Percentiles rank a stretch among this genome's conserved stretches.
These are phyloP conservation scores for Quercus bicolor DNA, from an alignment of 306 rosid genomes.

Conservation along the genomic window DNA sequence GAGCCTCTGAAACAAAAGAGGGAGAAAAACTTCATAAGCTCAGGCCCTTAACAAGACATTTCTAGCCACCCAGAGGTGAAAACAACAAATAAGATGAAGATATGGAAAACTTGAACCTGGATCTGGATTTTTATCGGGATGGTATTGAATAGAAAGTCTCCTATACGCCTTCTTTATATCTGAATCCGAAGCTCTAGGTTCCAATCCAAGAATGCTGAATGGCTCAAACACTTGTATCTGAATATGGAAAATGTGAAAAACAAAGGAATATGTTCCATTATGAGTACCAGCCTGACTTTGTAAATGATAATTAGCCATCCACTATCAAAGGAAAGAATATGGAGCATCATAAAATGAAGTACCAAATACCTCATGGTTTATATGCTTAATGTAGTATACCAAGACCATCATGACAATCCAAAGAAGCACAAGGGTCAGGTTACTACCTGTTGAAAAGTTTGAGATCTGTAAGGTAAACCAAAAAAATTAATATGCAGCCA, in stretches of 20 bases:
- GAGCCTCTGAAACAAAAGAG: slow-evolving; percentile 51
- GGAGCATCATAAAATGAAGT: too few species aligned
- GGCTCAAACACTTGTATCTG: slow-evolving; percentile 93
- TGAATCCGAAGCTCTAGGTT: slow-evolving; percentile 63
- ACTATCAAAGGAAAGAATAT: not conserved
- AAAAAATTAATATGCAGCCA: too few species aligned
- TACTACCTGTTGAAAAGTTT: slow-evolving; percentile 73
- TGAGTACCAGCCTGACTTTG: too few species aligned
- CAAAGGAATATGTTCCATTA: too few species aligned
- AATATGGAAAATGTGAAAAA: not conserved
- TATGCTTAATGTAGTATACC: slow-evolving; percentile 81
- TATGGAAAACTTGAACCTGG: slow-evolving; percentile 66
- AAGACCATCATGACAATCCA: slow-evolving; percentile 83
- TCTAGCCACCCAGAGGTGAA: slow-evolving; percentile 10
- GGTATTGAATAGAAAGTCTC: slow-evolving; percentile 82
- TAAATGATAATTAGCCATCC: too few species aligned
- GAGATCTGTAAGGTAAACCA: slow-evolving; percentile 52
- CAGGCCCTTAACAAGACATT: not conserved
- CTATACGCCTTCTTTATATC: slow-evolving; percentile 90
- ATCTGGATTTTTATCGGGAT: slow-evolving; percentile 99
- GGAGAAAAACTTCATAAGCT: slow-evolving; percentile 2
- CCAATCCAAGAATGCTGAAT: slow-evolving; percentile 80
- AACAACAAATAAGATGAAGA: slow-evolving; percentile 21
- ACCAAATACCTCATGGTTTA: slow-evolving; percentile 61
- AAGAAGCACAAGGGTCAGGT: slow-evolving; percentile 72